Evolutionary conservation across 2,329 filamentous ascomycete genomes (phyloP), one percentile per base, ranked within the genome.

Genomic region (Ascochyta koolunga): DNA sequence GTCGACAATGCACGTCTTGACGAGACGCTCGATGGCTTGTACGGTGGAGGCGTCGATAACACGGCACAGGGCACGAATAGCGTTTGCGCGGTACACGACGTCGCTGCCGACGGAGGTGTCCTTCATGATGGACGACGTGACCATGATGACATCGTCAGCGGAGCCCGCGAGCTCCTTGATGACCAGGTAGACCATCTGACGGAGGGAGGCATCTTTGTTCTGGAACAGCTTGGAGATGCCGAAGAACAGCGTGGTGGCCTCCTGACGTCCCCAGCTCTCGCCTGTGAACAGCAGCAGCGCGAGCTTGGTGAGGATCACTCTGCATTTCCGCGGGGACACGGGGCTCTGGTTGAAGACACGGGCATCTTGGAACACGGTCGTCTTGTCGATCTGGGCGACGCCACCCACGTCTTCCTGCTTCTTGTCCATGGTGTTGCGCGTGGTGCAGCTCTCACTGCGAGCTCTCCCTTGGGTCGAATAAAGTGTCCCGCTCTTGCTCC

Each of bases 41-140:
- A 98, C 95, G 40, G 93, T 98, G 11, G 91, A 93, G 60, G 90
- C 91, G 89, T 96, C 73, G 43, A 98, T 98, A 72, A 99, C 96
- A 65, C 95, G 89, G 80, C 93, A 98, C 65, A 98, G 82, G 33
- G 93, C 93, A 67, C 95, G 86, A 73, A 98, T 98, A 59, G 95
- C 93, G 80, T 99, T 99, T 46, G 95, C 91, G 69, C 95, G 86
- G 81, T 93, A 73, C 25, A 73, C 69, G 47, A 93, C 89, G 73
- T 98, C 95, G 71, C 91, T 97, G 70, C 93, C 91, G 60, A 96
- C 92, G 46, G 93, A 92, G 10, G 93, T 97, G 76, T 99, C 95
- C 82, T 99, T 99, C 95, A 98, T 99, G 68, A 99, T 97, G 66
- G 93, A 97, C 78, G 91, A 96, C 16, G 95, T 99, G 59, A 97